Evolutionary conservation across 768 basidiomycete genomes (phyloP), one percentile per base, ranked within the genome.

Genomic region (Cyclocybe aegerita): DNA sequence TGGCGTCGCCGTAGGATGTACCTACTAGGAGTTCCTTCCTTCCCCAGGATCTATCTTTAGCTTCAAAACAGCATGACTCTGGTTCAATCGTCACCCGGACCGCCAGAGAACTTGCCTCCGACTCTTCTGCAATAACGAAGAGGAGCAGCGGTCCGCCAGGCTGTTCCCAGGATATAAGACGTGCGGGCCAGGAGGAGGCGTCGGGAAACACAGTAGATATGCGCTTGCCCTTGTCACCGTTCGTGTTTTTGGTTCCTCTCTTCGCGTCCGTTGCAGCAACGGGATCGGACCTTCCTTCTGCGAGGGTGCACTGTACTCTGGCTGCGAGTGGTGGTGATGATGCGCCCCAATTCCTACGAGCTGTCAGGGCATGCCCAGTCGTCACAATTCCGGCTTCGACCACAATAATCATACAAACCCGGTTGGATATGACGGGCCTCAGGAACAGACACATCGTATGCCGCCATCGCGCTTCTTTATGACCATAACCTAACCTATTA

Each of bases 381-480:
- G 72, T 80, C 4, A 57, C 64, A 2, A 70, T 83, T 42, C 79
- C 80, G 0, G 59, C 64, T 5, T 60, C 62, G 4, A 77, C 75
- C 6, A 81, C 79, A 5, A 65, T 83, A 43, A 79, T 74, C 30
- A 79, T 83, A 48, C 69, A 64, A 12, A 77, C 77, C 4, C 68
- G 73, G 29, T 50, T 83, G 60, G 75, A 82, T 54, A 82, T 79
- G 76, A 83, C 81, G 0, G 75, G 75, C 0, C 61, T 80, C 3
- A 47, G 58, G 1, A 66, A 82, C 62, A 80, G 70, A 58, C 75
- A 75, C 39, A 76, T 83, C 50, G 79, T 81, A 47, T 29, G 73
- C 55, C 29, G 30, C 23, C n/a, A 12, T 7, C 12, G 4, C 17
- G 14, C 32, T 29, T 17, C 12, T 9, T 30, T 41, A 7, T 36